phyloP scores from a whole-genome alignment of 305 asterid genomes.

The Andrographis paniculata region DNA sequence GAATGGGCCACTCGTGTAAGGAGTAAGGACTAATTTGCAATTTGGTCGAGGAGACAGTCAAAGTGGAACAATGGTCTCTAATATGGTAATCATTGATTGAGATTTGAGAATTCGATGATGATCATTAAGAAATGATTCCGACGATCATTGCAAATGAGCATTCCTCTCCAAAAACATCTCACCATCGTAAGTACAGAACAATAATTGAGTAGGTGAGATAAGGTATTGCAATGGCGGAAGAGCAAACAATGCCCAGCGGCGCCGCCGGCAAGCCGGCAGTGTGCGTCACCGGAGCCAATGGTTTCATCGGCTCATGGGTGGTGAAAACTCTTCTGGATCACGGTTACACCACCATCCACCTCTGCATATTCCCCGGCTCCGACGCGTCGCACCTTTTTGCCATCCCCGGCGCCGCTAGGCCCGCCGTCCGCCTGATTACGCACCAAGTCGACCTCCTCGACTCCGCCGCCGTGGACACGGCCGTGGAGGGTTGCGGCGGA shows the following conservation, averaged over 20 bases:
- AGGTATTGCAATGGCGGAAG: slow-evolving; percentile 15
- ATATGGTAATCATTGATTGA: too few relatives aligned
- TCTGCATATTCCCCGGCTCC: slow-evolving; percentile 64
- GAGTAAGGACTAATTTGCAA: too few relatives aligned
- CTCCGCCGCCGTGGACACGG: slow-evolving; percentile 42
- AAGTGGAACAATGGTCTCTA: too few relatives aligned
- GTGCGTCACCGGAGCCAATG: slow-evolving; percentile 89
- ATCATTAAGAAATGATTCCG: too few relatives aligned
- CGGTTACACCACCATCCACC: slow-evolving; percentile 82
- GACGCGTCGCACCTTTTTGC: slow-evolving; percentile 60
- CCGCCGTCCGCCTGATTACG: slow-evolving; percentile 34
- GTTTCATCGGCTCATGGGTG: slow-evolving; percentile 84
- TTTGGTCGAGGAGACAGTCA: too few relatives aligned
- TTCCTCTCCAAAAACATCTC: too few relatives aligned
- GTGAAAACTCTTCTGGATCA: slow-evolving; percentile 50
- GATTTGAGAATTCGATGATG: too few relatives aligned
- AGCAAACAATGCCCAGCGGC: slow-evolving; percentile 6
- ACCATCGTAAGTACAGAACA: too few relatives aligned
- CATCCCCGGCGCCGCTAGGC: slow-evolving; percentile 43
- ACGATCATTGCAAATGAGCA: too few relatives aligned
- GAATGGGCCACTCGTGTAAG: slow-evolving; percentile 15
- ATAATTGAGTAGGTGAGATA: too few relatives aligned
- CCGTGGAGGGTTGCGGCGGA: slow-evolving; percentile 58
- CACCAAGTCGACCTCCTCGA: slow-evolving; percentile 59
- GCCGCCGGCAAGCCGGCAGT: slow-evolving; percentile 35